Evolutionary conservation across 345 rosid genomes (phyloP).

Genomic region (Populus deltoides): DNA sequence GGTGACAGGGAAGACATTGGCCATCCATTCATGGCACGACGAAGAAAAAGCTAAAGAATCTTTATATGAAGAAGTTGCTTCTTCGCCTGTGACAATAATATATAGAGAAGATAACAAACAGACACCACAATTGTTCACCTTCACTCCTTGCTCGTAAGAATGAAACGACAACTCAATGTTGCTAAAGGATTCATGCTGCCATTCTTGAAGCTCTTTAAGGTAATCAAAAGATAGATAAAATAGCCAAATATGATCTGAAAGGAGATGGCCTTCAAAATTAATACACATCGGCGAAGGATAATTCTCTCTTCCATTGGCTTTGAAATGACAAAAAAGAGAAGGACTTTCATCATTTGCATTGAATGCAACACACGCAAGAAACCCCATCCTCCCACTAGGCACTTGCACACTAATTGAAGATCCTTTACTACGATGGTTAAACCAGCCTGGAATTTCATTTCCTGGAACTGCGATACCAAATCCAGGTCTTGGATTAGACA

Average conservation of each 20-base stretch:
- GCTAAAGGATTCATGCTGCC: neutral
- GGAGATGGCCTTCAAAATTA: too few species aligned
- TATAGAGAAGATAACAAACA: too few species aligned
- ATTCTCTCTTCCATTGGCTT: too few species aligned
- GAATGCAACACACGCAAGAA: neutral
- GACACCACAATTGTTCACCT: neutral
- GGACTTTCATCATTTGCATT: fast-evolving
- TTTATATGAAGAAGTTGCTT: too few species aligned
- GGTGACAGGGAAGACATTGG: too few species aligned
- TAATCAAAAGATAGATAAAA: neutral
- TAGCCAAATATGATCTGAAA: neutral
- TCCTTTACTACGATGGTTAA: neutral
- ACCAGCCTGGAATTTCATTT: neutral
- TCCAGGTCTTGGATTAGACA: neutral
- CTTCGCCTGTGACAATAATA: too few species aligned
- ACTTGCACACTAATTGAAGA: neutral
- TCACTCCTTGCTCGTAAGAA: neutral
- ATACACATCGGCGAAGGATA: too few species aligned
- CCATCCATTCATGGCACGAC: too few species aligned
- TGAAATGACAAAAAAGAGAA: too few species aligned
- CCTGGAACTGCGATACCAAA: neutral
- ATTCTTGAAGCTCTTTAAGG: neutral
- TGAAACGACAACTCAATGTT: neutral
- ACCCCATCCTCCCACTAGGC: neutral
- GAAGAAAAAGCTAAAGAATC: too few species aligned